phyloP scores from a whole-genome alignment of 306 rosid species.

The Vigna hirtella region DNA sequence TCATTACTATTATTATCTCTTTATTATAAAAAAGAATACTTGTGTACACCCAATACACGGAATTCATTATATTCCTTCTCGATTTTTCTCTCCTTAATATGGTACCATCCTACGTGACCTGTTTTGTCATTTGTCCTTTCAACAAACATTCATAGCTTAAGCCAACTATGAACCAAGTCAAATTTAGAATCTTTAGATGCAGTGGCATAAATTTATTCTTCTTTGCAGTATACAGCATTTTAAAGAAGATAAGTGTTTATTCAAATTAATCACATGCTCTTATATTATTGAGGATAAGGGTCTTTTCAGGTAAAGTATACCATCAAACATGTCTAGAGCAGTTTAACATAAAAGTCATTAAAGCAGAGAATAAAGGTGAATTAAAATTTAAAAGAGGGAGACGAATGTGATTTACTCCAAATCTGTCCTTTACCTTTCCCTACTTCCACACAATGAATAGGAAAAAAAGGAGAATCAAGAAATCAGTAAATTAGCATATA shows the following conservation, averaged over 20 bases:
- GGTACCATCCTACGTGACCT: too few species aligned
- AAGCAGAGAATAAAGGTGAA: conserved; percentile 15
- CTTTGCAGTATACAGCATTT: conserved; percentile 22
- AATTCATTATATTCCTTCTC: too few species aligned
- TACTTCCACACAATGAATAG: conserved; percentile 30
- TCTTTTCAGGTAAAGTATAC: not conserved
- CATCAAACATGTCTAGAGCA: conserved; percentile 32
- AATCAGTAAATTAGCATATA: conserved; percentile 7
- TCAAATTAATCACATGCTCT: conserved; percentile 13
- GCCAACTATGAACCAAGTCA: not conserved
- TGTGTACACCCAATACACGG: too few species aligned
- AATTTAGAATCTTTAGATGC: conserved; percentile 23
- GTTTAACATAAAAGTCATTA: conserved; percentile 9
- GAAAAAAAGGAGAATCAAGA: conserved; percentile 9
- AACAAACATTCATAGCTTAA: not conserved
- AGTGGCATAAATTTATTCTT: not conserved
- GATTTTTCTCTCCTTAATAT: too few species aligned
- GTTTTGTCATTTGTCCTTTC: too few species aligned
- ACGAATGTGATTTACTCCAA: conserved; percentile 14
- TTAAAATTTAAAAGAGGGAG: conserved; percentile 19
- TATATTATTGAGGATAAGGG: not conserved
- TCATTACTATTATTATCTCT: too few species aligned
- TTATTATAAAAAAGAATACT: too few species aligned
- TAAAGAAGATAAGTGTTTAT: conserved; percentile 2
- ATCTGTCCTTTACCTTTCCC: conserved; percentile 2